Conservation (phyloP, 257 asterid genomes). For the Misopates orontium region DNA sequence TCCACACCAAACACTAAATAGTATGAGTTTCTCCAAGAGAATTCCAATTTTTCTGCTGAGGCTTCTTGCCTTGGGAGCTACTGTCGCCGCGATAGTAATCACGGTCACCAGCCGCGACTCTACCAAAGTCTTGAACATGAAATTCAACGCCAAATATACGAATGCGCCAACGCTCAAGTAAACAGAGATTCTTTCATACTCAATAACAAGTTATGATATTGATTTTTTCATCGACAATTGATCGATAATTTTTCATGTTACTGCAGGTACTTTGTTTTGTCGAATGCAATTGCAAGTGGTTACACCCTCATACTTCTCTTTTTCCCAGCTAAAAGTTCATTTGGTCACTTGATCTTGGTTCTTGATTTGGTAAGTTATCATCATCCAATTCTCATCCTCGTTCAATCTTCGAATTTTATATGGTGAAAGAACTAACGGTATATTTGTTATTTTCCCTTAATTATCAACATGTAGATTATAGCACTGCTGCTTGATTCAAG, state of each 20-base stretch:
- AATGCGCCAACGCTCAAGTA: conserved; percentile 76
- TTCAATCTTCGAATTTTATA: neutral
- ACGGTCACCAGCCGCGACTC: conserved; percentile 74
- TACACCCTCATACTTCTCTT: conserved; percentile 62
- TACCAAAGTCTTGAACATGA: conserved; percentile 53
- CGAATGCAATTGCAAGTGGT: conserved; percentile 64
- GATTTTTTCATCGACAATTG: neutral
- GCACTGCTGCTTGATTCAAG: conserved; percentile 70
- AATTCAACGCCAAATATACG: conserved; percentile 68
- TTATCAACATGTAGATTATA: conserved; percentile 45
- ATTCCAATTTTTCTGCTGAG: conserved; percentile 55
- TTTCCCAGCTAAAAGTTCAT: conserved; percentile 45
- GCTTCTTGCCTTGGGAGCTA: conserved; percentile 71
- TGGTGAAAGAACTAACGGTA: no score
- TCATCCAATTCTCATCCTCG: neutral
- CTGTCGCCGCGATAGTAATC: conserved; percentile 48
- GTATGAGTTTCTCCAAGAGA: conserved; percentile 50
- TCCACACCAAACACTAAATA: neutral
- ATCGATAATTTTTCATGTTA: neutral
- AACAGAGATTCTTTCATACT: conserved; percentile 9
- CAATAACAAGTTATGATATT: neutral
- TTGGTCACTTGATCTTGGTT: conserved; percentile 52
- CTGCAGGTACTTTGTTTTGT: conserved; percentile 64
- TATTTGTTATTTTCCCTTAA: no score
- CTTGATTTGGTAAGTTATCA: conserved; percentile 54